Base-by-base conservation (phyloP, 768 basidiomycete genomes). In the Peribolospora kevripleyi region DNA sequence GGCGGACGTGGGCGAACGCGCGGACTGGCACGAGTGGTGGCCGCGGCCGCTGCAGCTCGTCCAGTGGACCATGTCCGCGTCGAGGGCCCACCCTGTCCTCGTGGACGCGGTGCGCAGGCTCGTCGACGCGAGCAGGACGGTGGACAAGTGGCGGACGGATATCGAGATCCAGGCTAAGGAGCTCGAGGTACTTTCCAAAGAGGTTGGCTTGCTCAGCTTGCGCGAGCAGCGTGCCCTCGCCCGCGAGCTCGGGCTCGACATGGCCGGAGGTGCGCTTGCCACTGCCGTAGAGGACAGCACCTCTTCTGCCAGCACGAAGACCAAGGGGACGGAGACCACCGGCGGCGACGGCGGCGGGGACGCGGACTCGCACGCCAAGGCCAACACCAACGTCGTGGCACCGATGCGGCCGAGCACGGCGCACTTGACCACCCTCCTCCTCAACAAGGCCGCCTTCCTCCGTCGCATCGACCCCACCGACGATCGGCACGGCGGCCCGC, bases 41-140 rank as follows among this genome's bases (percentile, higher is more conserved):
- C 60, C 67, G 0, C 60, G 62, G 1, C 67, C 71, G 56, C 62
- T 73, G 0, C 71, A 71, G 57, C 65, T 73, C 37, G 68, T 68
- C 1, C 72, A 73, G 59, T 73, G 72, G 72, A 72, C 71, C 2
- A 64, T 73, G 53, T 64, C 68, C 0, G 64, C 66, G 1, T 60
- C 70, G 0, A 69, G 68, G 9, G 60, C 59, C 42, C 72, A 73
- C 54, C 72, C 72, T 10, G 66, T 72, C 46, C 55, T 68, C n/a
- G 60, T 73, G 52, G 69, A 70, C 49, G 65, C 66, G 5, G 48
- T 72, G 4, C 62, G 68, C 3, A 66, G 70, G 3, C 64, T 73
- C 53, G 57, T 64, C 45, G 65, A 67, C 41, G 50, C 60, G 11
- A 67, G 25, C 25, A 25, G 10, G 14, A 10, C 10, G 10, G 10